Evolutionary conservation across 306 rosid species (phyloP).

Genomic region (Quercus parvula): DNA sequence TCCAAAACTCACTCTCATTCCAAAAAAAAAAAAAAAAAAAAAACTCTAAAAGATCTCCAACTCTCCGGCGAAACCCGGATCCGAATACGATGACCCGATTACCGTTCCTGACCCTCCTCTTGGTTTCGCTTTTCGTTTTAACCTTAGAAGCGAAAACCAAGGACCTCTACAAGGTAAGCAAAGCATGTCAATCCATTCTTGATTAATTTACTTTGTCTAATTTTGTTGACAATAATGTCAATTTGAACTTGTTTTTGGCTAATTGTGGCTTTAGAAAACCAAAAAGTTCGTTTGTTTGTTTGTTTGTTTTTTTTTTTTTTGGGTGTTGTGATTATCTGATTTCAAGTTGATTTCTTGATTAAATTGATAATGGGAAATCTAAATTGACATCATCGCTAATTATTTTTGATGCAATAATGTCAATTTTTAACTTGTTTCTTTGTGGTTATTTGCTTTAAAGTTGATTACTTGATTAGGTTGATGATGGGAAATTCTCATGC

Average conservation of each 20-base stretch:
- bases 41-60: background rate
- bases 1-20: background rate
- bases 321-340: too few species aligned
- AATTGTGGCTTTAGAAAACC: too few species aligned
- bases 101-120: slow-evolving; percentile 18
- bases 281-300: too few species aligned
- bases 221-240: background rate
- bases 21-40: too few species aligned
- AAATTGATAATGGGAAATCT: too few species aligned
- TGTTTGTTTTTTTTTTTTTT: too few species aligned
- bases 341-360: too few species aligned
- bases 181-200: background rate
- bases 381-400: too few species aligned
- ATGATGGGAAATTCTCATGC: background rate
- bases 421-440: background rate
- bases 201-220: background rate
- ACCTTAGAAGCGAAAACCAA: slow-evolving; percentile 51
- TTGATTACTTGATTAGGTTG: background rate
- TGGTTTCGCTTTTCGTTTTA: slow-evolving; percentile 30
- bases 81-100: slow-evolving; percentile 36
- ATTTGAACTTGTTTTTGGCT: background rate
- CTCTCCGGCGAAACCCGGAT: background rate
- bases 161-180: slow-evolving; percentile 73
- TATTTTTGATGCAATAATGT: too few species aligned
- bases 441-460: background rate